Percentiles rank a stretch among this genome's conserved stretches.
These are phyloP conservation scores for Cercophora samala DNA, from an alignment of 495 filamentous ascomycete species.

Conservation along the genomic window DNA sequence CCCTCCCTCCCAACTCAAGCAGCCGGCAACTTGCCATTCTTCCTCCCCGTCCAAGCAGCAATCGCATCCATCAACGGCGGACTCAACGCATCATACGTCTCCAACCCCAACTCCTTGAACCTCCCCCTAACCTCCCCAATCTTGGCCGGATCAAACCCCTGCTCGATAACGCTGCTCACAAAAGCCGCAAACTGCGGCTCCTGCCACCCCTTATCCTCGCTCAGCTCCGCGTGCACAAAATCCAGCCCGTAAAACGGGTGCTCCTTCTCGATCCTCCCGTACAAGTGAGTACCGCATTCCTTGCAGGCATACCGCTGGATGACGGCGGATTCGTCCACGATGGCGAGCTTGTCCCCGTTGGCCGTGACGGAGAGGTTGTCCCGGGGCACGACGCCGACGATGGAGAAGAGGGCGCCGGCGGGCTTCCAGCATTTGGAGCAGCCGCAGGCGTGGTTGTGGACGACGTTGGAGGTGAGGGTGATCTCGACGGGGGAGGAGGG, in stretches of 20 bases:
- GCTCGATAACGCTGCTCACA: conserved; percentile 59
- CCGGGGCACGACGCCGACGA: conserved; percentile 54
- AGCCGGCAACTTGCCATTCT: conserved; percentile 30
- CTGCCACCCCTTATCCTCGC: conserved; percentile 56
- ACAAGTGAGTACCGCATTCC: conserved; percentile 55
- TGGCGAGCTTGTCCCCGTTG: conserved; percentile 49
- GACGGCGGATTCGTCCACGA: conserved; percentile 50
- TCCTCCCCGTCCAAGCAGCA: conserved; percentile 53
- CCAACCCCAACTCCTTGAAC: conserved; percentile 47
- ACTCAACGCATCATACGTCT: conserved; percentile 55
- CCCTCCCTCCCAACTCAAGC: not conserved
- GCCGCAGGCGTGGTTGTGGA: conserved; percentile 64
- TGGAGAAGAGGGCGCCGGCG: conserved; percentile 52
- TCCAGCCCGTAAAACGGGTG: conserved; percentile 61
- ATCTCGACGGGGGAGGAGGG: conserved; percentile 48
- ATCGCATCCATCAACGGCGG: conserved; percentile 58
- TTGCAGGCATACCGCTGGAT: conserved; percentile 59
- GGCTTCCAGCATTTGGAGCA: conserved; percentile 68
- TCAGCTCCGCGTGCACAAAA: conserved; percentile 60
- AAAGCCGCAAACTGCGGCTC: conserved; percentile 62
- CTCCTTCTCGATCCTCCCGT: conserved; percentile 56
- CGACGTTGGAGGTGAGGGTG: conserved; percentile 49
- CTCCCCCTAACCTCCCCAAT: conserved; percentile 51
- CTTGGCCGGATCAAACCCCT: conserved; percentile 51
- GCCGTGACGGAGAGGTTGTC: conserved; percentile 48